A percentile compares a stretch with the other conserved stretches of the same genome.
Conservation (phyloP, 1,284 basidiomycete genomes). For the Malassezia japonica region DNA sequence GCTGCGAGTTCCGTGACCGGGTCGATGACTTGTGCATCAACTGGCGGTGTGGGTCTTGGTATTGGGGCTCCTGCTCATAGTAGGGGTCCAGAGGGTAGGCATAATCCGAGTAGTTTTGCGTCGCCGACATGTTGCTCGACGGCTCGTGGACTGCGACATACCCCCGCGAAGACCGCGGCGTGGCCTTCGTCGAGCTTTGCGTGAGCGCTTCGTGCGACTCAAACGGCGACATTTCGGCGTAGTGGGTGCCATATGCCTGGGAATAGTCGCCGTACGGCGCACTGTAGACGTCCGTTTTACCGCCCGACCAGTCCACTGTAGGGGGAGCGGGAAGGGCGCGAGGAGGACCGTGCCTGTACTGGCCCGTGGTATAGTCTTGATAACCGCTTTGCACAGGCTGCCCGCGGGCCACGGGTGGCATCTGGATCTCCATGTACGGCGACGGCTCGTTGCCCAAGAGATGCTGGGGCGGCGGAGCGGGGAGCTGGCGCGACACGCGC, state of each 20-base stretch:
- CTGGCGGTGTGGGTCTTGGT: neutral
- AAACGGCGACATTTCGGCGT: conserved; percentile 1
- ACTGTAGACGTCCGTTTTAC: too few species aligned
- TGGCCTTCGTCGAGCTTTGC: neutral
- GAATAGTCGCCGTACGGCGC: neutral
- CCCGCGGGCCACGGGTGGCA: neutral
- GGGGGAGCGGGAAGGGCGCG: too few species aligned
- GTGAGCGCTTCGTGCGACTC: conserved; percentile 1
- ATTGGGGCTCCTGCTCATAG: neutral
- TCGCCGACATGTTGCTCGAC: neutral
- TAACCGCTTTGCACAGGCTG: neutral
- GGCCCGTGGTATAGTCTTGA: neutral
- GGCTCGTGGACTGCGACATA: conserved; percentile 12
- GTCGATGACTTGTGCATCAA: neutral
- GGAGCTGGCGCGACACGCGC: neutral
- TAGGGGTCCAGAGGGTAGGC: neutral
- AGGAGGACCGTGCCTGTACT: too few species aligned
- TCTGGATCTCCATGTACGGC: neutral
- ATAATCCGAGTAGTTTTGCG: neutral
- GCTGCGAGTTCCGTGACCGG: neutral
- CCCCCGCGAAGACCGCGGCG: conserved; percentile 5
- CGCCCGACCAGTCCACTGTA: too few species aligned
- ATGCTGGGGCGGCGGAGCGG: conserved; percentile 1
- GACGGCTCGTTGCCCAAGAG: neutral
- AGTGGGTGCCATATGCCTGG: neutral